Conservation (phyloP, 108 stramenopile species). For the Cyclotella sp. region DNA sequence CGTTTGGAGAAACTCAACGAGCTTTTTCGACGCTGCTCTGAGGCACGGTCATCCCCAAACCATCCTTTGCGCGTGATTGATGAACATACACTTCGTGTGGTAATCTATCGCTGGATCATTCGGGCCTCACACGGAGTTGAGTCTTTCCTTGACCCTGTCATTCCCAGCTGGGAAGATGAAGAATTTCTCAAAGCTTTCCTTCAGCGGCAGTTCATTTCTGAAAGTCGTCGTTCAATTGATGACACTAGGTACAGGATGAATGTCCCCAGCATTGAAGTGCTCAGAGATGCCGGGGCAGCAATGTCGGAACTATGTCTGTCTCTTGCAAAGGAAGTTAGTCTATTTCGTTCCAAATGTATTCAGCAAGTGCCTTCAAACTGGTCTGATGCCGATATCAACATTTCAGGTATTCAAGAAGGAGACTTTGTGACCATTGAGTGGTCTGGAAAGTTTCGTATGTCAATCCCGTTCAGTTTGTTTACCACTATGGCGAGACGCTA, state of each 20-base stretch:
- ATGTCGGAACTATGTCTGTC: slow-evolving; percentile 72
- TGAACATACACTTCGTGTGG: slow-evolving; percentile 59
- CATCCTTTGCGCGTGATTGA: slow-evolving; percentile 60
- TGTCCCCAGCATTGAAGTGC: slow-evolving; percentile 73
- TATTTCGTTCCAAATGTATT: slow-evolving; percentile 56
- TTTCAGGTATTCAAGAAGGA: slow-evolving; percentile 58
- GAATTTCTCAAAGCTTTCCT: slow-evolving; percentile 68
- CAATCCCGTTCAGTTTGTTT: slow-evolving; percentile 52
- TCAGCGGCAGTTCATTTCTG: slow-evolving; percentile 88
- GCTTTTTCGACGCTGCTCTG: slow-evolving; percentile 66
- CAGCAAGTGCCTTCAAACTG: slow-evolving; percentile 63
- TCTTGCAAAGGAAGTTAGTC: slow-evolving; percentile 68
- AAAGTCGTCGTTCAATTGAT: slow-evolving; percentile 59
- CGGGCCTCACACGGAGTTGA: slow-evolving; percentile 77
- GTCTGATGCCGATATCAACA: slow-evolving; percentile 69
- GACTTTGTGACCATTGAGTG: slow-evolving; percentile 64
- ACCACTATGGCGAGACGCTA: slow-evolving; percentile 65
- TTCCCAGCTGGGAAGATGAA: slow-evolving; percentile 86
- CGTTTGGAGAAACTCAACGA: slow-evolving; percentile 78
- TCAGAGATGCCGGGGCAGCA: slow-evolving; percentile 78
- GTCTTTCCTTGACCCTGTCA: slow-evolving; percentile 76
- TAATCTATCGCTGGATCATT: slow-evolving; percentile 85
- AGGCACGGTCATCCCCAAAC: slow-evolving; percentile 48
- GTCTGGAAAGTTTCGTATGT: slow-evolving; percentile 66
- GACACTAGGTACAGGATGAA: slow-evolving; percentile 40